Percentiles rank a stretch among this genome's conserved stretches.
These are phyloP conservation scores for Penicillium sp. DNA, from an alignment of 2,329 filamentous ascomycete species.

Conservation along the genomic window DNA sequence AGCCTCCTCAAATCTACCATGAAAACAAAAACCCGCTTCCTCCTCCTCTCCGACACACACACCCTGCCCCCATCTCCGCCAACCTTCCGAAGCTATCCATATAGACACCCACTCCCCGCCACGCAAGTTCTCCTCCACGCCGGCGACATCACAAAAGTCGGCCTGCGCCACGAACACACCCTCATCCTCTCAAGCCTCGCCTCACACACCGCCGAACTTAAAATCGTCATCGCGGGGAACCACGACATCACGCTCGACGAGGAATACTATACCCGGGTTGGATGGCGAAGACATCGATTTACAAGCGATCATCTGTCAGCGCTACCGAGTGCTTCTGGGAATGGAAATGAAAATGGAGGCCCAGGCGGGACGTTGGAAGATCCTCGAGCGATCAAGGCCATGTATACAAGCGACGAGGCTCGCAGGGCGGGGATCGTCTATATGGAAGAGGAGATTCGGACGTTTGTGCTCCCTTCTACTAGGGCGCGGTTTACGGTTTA, in stretches of 20 bases:
- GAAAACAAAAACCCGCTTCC: slow-evolving; percentile 46
- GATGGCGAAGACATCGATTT: slow-evolving; percentile 34
- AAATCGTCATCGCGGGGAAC: slow-evolving; percentile 67
- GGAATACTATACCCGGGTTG: slow-evolving; percentile 48
- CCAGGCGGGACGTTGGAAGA: slow-evolving; percentile 16
- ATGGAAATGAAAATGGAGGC: not conserved
- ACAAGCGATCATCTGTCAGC: slow-evolving; percentile 18
- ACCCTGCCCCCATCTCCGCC: slow-evolving; percentile 35
- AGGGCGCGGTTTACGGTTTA: slow-evolving; percentile 59
- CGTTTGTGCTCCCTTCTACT: slow-evolving; percentile 42
- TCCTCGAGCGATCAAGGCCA: slow-evolving; percentile 42
- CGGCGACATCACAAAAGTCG: slow-evolving; percentile 62
- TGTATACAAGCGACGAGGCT: slow-evolving; percentile 55
- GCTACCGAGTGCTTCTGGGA: not conserved
- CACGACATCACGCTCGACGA: slow-evolving; percentile 65
- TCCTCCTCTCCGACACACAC: slow-evolving; percentile 52
- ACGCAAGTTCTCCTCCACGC: slow-evolving; percentile 62
- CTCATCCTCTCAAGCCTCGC: slow-evolving; percentile 54
- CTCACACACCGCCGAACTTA: slow-evolving; percentile 58
- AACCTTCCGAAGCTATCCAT: slow-evolving; percentile 31
- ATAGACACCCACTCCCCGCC: slow-evolving; percentile 52
- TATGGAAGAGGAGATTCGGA: slow-evolving; percentile 59
- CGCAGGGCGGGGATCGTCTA: slow-evolving; percentile 55
- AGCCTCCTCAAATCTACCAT: not conserved
- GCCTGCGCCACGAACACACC: slow-evolving; percentile 54